A percentile compares a stretch with the other conserved stretches of the same genome.
phyloP scores from a whole-genome alignment of 1,284 basidiomycete genomes.

The Ustilago tritici region DNA sequence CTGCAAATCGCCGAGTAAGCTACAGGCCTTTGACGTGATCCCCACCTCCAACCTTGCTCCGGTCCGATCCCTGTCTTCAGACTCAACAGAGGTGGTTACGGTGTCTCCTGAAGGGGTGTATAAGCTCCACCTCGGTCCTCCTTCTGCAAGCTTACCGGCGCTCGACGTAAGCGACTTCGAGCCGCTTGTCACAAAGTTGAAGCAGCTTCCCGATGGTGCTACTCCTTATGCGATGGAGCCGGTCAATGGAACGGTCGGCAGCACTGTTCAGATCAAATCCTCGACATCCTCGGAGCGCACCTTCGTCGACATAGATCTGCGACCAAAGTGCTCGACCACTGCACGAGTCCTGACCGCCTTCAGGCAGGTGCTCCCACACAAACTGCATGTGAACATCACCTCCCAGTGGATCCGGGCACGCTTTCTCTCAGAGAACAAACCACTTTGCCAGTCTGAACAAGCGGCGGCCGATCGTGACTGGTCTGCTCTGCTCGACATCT shows the following conservation, averaged over 20 bases:
- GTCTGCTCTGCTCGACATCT: slow-evolving; percentile 9
- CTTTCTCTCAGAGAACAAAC: slow-evolving; percentile 10
- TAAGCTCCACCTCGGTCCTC: slow-evolving; percentile 37
- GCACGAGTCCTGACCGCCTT: slow-evolving; percentile 16
- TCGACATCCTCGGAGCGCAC: not conserved
- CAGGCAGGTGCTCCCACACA: slow-evolving; percentile 10
- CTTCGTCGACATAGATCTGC: slow-evolving; percentile 17
- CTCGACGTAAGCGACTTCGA: slow-evolving; percentile 30
- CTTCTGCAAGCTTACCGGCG: slow-evolving; percentile 8
- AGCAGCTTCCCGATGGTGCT: not conserved
- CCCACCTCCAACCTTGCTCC: slow-evolving; percentile 10
- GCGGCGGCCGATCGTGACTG: slow-evolving; percentile 27
- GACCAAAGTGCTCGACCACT: slow-evolving; percentile 20
- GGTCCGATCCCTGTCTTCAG: slow-evolving; percentile 7
- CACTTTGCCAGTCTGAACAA: slow-evolving; percentile 1
- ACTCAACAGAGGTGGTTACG: slow-evolving; percentile 24
- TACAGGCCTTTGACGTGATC: slow-evolving; percentile 9
- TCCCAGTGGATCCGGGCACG: slow-evolving; percentile 26
- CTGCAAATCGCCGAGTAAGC: slow-evolving; percentile 29
- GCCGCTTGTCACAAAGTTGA: slow-evolving; percentile 3
- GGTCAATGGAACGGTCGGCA: slow-evolving; percentile 1
- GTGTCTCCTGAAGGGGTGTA: slow-evolving; percentile 4
- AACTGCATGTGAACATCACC: slow-evolving; percentile 15
- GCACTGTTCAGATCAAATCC: slow-evolving; percentile 1
- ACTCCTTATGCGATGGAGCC: slow-evolving; percentile 2